Conservation (phyloP, 2,329 filamentous ascomycete species). For the Endothia cerciana region DNA sequence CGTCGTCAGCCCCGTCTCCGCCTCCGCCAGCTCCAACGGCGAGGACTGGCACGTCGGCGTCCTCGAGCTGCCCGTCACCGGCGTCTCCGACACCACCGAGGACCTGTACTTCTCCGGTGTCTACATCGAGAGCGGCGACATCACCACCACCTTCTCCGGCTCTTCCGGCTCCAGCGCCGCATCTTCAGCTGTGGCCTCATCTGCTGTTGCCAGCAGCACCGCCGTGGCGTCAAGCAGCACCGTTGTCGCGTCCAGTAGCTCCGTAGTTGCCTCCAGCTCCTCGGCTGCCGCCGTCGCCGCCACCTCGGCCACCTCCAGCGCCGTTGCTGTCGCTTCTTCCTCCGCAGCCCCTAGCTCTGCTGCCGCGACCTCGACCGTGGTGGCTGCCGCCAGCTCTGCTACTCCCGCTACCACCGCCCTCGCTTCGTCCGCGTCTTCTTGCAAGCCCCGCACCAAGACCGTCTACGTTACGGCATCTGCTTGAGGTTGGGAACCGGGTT, state of each 20-base stretch:
- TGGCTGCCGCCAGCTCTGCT: conserved; percentile 20
- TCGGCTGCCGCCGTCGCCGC: not conserved
- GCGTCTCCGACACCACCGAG: conserved; percentile 55
- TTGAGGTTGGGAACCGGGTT: not conserved
- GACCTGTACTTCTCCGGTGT: conserved; percentile 72
- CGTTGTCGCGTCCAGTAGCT: conserved; percentile 21
- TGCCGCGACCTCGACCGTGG: conserved; percentile 13
- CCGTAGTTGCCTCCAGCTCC: conserved; percentile 1
- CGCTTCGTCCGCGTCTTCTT: conserved; percentile 12
- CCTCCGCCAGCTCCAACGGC: conserved; percentile 63
- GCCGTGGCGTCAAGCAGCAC: conserved; percentile 1
- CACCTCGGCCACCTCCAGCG: conserved; percentile 3
- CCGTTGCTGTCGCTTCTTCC: not conserved
- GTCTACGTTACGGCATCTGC: conserved; percentile 26
- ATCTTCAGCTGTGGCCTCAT: not conserved
- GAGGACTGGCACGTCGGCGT: conserved; percentile 72
- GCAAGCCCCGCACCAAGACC: conserved; percentile 27
- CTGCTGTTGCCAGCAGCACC: conserved; percentile 2
- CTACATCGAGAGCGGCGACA: conserved; percentile 62
- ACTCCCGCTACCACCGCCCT: conserved; percentile 22
- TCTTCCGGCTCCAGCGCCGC: conserved; percentile 18
- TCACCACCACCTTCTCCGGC: conserved; percentile 31
- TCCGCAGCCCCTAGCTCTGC: conserved; percentile 13
- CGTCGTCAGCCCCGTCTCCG: conserved; percentile 60
- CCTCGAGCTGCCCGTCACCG: conserved; percentile 60